Base-by-base conservation (phyloP, 1,139 yeast genomes). In the Suhomyces bolitotheri region DNA sequence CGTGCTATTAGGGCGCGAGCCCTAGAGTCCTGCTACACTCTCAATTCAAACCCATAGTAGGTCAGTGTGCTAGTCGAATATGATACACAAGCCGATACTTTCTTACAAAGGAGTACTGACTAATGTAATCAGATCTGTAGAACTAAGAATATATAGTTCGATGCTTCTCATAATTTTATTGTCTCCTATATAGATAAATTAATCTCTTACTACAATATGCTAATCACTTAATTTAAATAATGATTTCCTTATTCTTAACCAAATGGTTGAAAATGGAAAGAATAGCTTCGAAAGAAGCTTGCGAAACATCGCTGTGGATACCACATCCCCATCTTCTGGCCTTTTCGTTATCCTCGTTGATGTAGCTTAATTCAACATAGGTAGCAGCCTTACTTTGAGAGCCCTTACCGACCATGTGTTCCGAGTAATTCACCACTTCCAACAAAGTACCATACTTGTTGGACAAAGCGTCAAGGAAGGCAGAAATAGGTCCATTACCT, bases 401-500 rank as follows among this genome's bases (percentile, higher is more conserved):
- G 26, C 73, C 73, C 31, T 60, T 50, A 38, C 75, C 75, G 39
- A 71, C 62, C 32, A 66, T 58, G 49, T 71, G 76, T 51, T 71
- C 76, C 28, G 56, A 60, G 50, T 69, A 71, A 50, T 66, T 60
- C 37, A 60, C 61, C 21, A 71, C 76, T 51, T 70, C 74, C 32
- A 66, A 56, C 38, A 55, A 49, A 34, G 57, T 54, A 29, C 65
- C 66, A 34, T 58, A 60, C 39, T 57, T 52, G 34, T 49, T 50
- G 29, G 66, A 58, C 31, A 71, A 56, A 11, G 73, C 75, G 44
- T 66, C 66, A 37, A 66, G 59, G 46, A 70, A 71, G 5, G 76
- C 68, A 27, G 76, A 70, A 41, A 71, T 71, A 25, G 76, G 76
- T 35, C 76, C 76, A 48, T 70, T 70, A 41, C 76, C 76, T 28